Base-by-base conservation (phyloP, 176 grass and related monocot species). In the Puya raimondii region DNA sequence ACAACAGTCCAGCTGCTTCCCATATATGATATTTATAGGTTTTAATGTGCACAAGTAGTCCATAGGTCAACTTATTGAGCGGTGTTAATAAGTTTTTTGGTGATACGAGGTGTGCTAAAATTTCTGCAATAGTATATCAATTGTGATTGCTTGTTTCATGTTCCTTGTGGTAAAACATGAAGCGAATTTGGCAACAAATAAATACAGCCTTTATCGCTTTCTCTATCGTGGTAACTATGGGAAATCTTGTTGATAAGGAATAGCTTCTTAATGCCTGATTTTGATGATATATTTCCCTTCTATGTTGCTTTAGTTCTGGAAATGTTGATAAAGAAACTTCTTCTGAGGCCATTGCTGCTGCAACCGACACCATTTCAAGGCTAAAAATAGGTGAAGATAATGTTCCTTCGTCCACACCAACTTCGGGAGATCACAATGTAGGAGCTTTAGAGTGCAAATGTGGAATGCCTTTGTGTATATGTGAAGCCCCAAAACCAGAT, bases 391-490 rank as follows among this genome's bases (percentile, higher is more conserved):
- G 68, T 73, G 50, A 90, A 2, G 80, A 91, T 57, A 76, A 78
- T 50, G 51, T 9, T 81, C 81, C 75, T 9, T 65, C 50, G 8
- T 71, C 78, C 70, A 72, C 12, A 21, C 69, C 74, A 47, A 81
- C 51, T 25, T 76, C 54, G 16, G 48, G 66, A 48, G 70, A 74
- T 80, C 56, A 69, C n/a, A 72, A 27, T 67, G 12, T 72, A 11
- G 50, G 47, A 48, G 23, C 78, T 75, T 67, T 78, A 5, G 90
- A 94, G 66, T 99, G 95, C 80, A 99, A 91, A 70, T 99, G 95
- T 68, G 85, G 95, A 72, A 94, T 99, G 95, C 90, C 95, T 82
- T 81, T 99, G 75, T 99, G 95, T 68, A 99, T 99, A 82, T 99
- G 95, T 8, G 90, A 86, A 85, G 80, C 85, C 49, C 84, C 87